Evolutionary conservation across 2,329 filamentous ascomycete genomes (phyloP), one percentile per base, ranked within the genome.

Genomic region (Colletotrichum sp.): DNA sequence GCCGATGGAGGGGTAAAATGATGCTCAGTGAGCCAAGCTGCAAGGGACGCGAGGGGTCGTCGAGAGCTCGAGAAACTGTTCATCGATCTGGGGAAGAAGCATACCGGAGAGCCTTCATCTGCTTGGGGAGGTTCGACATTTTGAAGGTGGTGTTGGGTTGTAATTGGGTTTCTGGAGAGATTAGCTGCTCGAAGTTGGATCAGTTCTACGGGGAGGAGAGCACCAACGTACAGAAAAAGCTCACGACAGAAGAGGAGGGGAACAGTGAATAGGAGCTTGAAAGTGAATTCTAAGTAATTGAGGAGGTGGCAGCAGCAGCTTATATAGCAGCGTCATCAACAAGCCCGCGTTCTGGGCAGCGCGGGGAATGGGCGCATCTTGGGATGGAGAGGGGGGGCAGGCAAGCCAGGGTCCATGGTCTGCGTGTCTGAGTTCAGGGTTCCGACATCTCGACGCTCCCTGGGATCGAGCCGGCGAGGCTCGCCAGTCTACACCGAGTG

Each of bases 31-130:
- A 71, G n/a, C 59, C 60, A 28, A 71, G 71, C 62, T 72, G 32
- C 36, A 63, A 69, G 52, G 65, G 30, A 39, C 26, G 55, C 21
- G 30, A 21, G 18, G 39, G 4, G 26, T 28, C 13, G 52, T 16
- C 8, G 26, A 26, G n/a, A 39, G 12, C 36, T 44, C 15, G 13
- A n/a, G 52, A 24, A 8, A 18, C 49, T 28, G 34, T 30, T 69
- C 26, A 74, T 72, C 32, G 16, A 18, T 12, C 55, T 15, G 39
- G 44, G 13, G 34, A 26, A 7, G 79, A 52, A 30, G 83, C 87
- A 79, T 85, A 91, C 91, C 88, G 87, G 83, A 93, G 89, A 84
- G 91, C 91, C 85, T 92, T 92, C 89, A 91, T 92, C 78, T 88
- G 86, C 82, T 87, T 85, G 75, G 89, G 89, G 78, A 92, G 86